phyloP scores from a whole-genome alignment of 441 rosid species.

The Adansonia grandidieri region DNA sequence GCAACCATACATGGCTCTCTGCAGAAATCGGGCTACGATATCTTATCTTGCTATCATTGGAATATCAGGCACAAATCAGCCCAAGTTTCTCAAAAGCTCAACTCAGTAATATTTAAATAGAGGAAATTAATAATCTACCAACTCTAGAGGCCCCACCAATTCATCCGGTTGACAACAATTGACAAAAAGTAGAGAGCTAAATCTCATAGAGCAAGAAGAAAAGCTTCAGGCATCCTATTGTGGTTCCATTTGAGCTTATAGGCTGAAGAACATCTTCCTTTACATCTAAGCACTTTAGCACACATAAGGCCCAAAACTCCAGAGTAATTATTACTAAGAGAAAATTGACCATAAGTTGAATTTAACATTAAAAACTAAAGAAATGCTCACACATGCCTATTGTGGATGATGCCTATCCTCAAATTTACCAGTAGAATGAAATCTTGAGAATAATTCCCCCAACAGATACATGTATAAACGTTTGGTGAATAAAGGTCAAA shows the following conservation, averaged over 20 bases:
- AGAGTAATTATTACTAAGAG: not conserved
- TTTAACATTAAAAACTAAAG: not conserved
- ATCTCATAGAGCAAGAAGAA: constrained; percentile 8
- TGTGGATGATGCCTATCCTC: not conserved
- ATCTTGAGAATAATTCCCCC: not conserved
- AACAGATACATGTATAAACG: not conserved
- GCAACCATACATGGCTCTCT: not conserved
- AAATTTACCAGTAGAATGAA: constrained; percentile 6
- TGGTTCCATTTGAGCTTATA: constrained; percentile 5
- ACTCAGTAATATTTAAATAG: not conserved
- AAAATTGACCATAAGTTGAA: not conserved
- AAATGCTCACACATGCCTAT: not conserved
- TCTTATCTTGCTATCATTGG: not conserved
- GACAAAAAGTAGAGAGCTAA: not conserved
- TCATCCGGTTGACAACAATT: constrained; percentile 3
- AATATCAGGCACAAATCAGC: not conserved
- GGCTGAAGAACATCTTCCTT: not conserved
- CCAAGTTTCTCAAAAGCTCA: constrained; percentile 9
- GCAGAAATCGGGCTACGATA: not conserved
- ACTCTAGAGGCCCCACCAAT: not conserved
- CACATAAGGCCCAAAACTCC: not conserved
- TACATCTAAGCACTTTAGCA: constrained; percentile 5
- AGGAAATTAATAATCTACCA: not conserved
- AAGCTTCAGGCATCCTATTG: not conserved
- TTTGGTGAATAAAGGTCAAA: constrained; percentile 3